Conservation (phyloP, 2,329 filamentous ascomycete genomes). For the Metarhizium robertsii region DNA sequence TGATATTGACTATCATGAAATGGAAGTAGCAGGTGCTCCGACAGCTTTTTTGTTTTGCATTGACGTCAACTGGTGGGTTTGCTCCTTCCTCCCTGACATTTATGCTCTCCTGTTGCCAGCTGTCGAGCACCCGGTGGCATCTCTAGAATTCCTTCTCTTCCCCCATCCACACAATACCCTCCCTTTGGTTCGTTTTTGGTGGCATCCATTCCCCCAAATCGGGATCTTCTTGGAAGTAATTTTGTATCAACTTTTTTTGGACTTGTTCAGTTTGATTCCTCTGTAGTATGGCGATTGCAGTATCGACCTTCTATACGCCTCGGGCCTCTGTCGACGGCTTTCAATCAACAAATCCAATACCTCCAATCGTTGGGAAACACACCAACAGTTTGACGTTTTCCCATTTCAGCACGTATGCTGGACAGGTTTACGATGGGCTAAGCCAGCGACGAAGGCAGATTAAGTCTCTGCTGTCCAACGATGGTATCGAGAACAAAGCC, state of each 20-base stretch:
- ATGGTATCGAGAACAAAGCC: slow-evolving; percentile 1
- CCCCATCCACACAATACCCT: slow-evolving; percentile 27
- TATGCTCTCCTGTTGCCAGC: slow-evolving; percentile 8
- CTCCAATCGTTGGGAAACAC: background rate
- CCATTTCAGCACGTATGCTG: background rate
- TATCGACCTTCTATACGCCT: slow-evolving; percentile 14
- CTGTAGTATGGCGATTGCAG: slow-evolving; percentile 25
- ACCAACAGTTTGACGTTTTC: background rate
- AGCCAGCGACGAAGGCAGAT: background rate
- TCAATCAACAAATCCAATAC: background rate
- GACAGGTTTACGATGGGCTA: background rate
- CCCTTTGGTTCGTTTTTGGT: slow-evolving; percentile 24
- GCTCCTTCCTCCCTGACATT: background rate
- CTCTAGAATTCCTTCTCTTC: slow-evolving; percentile 12
- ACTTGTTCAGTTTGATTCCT: slow-evolving; percentile 16
- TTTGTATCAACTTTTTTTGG: slow-evolving; percentile 22
- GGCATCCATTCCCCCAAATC: background rate
- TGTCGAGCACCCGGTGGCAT: background rate
- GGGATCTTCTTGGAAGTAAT: slow-evolving; percentile 30
- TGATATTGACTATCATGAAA: background rate
- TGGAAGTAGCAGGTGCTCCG: background rate
- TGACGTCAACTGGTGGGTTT: background rate
- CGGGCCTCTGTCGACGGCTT: slow-evolving; percentile 1
- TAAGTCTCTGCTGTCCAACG: slow-evolving; percentile 15
- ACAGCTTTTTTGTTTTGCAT: background rate